Evolutionary conservation across 75 land plant genomes (phyloP).

Genomic region (Picea glauca): DNA sequence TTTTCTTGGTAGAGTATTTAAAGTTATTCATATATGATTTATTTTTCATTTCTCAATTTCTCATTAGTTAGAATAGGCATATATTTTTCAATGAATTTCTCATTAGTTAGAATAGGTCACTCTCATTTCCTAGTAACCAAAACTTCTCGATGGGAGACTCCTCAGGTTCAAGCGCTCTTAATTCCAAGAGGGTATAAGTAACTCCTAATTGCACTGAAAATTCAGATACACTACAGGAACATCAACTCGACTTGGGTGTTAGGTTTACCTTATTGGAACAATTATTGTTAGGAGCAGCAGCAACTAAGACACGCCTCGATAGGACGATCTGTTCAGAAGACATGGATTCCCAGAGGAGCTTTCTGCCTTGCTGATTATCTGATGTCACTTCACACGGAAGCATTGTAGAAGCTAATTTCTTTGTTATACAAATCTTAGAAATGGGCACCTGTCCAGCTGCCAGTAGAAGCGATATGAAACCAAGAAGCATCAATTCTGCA

Average conservation of each 20-base stretch:
- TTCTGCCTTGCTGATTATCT: not conserved
- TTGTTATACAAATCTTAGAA: constrained; percentile 37
- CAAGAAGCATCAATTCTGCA: constrained; percentile 57
- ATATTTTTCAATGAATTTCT: no score
- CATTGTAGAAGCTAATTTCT: constrained; percentile 16
- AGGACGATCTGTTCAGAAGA: not conserved
- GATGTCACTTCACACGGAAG: constrained; percentile 29
- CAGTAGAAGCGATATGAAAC: constrained; percentile 59
- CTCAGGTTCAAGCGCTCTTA: not conserved
- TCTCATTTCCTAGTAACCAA: no score
- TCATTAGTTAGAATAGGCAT: no score
- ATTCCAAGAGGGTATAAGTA: not conserved
- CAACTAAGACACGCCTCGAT: constrained; percentile 1
- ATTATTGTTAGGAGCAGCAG: not conserved
- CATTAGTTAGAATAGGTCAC: no score
- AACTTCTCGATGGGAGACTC: no score
- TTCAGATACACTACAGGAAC: no score
- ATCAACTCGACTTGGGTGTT: no score
- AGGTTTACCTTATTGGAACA: not conserved
- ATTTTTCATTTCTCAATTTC: no score
- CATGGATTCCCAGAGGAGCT: constrained; percentile 2
- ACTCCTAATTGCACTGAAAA: no score
- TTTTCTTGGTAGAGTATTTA: no score
- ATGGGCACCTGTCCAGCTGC: constrained; percentile 8
- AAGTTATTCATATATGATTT: no score